Conservation (phyloP, 2,329 filamentous ascomycete species). For the Juglanconis sp. region DNA sequence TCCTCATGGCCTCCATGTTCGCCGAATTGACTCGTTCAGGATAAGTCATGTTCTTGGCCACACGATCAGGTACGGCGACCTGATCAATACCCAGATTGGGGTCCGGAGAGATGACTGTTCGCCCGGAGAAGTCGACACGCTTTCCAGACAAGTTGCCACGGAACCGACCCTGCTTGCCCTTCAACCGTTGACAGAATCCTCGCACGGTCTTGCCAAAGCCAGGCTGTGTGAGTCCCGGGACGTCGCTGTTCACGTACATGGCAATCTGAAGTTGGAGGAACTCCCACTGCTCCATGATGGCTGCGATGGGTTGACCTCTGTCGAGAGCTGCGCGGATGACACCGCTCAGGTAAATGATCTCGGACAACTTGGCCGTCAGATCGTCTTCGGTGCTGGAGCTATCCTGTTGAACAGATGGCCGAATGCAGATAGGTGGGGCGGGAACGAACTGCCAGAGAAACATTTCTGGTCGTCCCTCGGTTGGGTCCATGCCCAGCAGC, state of each 20-base stretch:
- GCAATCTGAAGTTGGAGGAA: conserved; percentile 93
- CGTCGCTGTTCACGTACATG: conserved; percentile 96
- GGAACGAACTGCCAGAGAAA: conserved; percentile 97
- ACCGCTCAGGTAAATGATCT: conserved; percentile 90
- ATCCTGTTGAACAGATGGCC: conserved; percentile 91
- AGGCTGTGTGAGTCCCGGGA: conserved; percentile 85
- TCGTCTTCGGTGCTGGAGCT: conserved; percentile 94
- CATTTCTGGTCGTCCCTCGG: conserved; percentile 88
- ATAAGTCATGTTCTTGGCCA: conserved; percentile 96
- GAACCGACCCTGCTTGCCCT: conserved; percentile 96
- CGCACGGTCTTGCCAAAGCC: conserved; percentile 85
- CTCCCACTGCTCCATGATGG: conserved; percentile 98
- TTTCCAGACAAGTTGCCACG: conserved; percentile 96
- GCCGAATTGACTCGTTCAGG: conserved; percentile 82
- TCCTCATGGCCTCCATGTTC: conserved; percentile 78
- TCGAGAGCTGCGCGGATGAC: conserved; percentile 79
- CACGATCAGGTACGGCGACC: conserved; percentile 83
- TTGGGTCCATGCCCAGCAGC: conserved; percentile 80
- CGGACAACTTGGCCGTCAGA: conserved; percentile 91
- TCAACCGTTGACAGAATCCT: conserved; percentile 91
- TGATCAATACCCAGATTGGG: conserved; percentile 92
- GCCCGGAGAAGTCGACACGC: conserved; percentile 95
- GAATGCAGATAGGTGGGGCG: conserved; percentile 88
- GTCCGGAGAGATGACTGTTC: conserved; percentile 96
- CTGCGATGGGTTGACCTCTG: conserved; percentile 80